Evolutionary conservation across 768 basidiomycete genomes (phyloP).

Genomic region (Leccinum subtestaceum): DNA sequence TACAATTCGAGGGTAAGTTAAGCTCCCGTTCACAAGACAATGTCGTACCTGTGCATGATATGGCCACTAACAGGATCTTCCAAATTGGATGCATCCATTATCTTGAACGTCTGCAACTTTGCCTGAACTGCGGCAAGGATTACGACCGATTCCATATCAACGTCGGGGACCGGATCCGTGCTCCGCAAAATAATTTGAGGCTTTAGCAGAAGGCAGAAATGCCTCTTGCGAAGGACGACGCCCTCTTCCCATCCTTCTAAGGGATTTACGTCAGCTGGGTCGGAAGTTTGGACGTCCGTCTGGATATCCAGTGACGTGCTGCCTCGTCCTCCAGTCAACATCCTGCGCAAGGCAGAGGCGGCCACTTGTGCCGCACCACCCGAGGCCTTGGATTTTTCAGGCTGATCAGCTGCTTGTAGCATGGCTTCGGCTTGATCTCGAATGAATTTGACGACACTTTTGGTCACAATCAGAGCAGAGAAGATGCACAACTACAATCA

Average conservation of each 20-base stretch:
- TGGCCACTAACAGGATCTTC: constrained; percentile 84
- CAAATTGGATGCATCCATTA: constrained; percentile 74
- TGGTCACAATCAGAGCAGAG: constrained; percentile 5
- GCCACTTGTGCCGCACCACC: constrained; percentile 60
- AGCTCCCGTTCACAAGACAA: background rate
- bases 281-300: constrained; percentile 25
- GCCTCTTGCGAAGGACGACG: constrained; percentile 63
- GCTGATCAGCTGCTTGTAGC: constrained; percentile 14
- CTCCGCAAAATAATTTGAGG: constrained; percentile 84
- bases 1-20: constrained; percentile 2
- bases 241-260: constrained; percentile 72
- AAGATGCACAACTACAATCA: constrained; percentile 3
- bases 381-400: constrained; percentile 31
- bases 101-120: constrained; percentile 71
- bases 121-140: constrained; percentile 79
- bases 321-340: constrained; percentile 52
- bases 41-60: constrained; percentile 74
- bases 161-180: constrained; percentile 38
- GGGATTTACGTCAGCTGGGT: constrained; percentile 48
- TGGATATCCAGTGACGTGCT: constrained; percentile 43
- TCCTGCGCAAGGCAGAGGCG: constrained; percentile 61
- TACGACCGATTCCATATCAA: constrained; percentile 51
- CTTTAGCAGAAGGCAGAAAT: constrained; percentile 85
- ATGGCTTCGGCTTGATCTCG: constrained; percentile 69
- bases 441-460: constrained; percentile 82